Evolutionary conservation across 2,329 filamentous ascomycete genomes (phyloP).

Genomic region (Botrytis galanthina): DNA sequence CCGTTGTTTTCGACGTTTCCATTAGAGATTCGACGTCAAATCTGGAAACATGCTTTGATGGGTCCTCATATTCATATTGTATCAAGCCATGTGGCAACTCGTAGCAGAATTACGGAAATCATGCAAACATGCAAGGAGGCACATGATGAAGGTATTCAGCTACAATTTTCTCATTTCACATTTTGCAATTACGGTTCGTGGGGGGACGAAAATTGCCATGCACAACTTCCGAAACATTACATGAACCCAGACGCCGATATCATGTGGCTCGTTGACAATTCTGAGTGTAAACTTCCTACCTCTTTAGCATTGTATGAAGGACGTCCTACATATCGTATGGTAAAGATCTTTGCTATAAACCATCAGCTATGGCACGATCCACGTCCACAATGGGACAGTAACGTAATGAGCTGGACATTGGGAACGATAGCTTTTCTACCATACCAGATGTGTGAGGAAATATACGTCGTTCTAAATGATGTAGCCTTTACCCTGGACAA

Average conservation of each 20-base stretch:
- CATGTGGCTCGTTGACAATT: neutral
- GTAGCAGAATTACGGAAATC: constrained; percentile 6
- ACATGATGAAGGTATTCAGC: neutral
- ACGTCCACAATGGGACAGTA: neutral
- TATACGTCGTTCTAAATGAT: constrained; percentile 1
- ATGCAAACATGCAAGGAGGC: constrained; percentile 10
- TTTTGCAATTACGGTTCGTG: neutral
- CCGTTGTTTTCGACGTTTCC: neutral
- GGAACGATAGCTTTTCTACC: neutral
- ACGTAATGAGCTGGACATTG: neutral
- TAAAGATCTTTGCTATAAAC: constrained; percentile 8
- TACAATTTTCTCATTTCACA: constrained; percentile 3
- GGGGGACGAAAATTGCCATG: neutral
- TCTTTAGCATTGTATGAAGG: neutral
- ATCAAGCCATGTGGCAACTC: neutral
- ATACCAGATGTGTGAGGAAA: constrained; percentile 4
- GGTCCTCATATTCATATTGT: neutral
- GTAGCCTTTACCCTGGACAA: neutral
- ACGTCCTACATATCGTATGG: neutral
- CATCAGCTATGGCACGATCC: neutral
- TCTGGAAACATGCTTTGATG: constrained; percentile 3
- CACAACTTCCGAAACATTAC: constrained; percentile 8
- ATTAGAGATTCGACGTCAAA: neutral
- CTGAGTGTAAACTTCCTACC: neutral
- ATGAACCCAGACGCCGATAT: constrained; percentile 12